A percentile compares a stretch with the other conserved stretches of the same genome.
These are phyloP conservation scores for Chernovozyma aurita DNA, from an alignment of 1,139 yeast species.

Conservation along the genomic window DNA sequence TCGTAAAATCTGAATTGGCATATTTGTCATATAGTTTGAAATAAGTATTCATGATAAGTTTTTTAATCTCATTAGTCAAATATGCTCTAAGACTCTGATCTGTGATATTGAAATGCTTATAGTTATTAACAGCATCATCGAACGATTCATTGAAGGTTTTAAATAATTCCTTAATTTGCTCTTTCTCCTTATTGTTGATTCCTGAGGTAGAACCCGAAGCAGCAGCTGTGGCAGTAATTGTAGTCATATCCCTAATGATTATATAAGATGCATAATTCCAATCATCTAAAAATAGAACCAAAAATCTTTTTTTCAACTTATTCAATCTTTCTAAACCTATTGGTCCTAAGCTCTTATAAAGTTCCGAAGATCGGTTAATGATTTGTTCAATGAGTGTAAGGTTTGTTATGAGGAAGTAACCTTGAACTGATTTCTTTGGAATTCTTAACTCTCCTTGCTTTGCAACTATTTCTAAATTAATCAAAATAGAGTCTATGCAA, in stretches of 20 bases:
- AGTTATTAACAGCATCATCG: constrained; percentile 64
- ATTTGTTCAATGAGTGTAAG: constrained; percentile 72
- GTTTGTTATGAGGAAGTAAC: constrained; percentile 70
- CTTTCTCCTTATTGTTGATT: constrained; percentile 57
- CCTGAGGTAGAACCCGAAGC: constrained; percentile 12
- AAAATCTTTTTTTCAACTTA: constrained; percentile 66
- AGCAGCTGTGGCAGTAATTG: constrained; percentile 39
- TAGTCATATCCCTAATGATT: constrained; percentile 66
- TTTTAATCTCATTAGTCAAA: constrained; percentile 60
- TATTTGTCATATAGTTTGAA: constrained; percentile 79
- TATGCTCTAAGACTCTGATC: constrained; percentile 62
- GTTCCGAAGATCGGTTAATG: constrained; percentile 52
- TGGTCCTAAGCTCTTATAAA: constrained; percentile 55
- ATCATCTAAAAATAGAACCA: constrained; percentile 72
- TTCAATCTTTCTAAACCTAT: constrained; percentile 64
- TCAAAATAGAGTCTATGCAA: constrained; percentile 66
- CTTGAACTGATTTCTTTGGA: constrained; percentile 49
- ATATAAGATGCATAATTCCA: constrained; percentile 80
- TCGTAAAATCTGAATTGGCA: constrained; percentile 65
- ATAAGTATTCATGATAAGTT: constrained; percentile 76
- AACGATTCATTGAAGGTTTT: constrained; percentile 76
- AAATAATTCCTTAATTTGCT: constrained; percentile 81
- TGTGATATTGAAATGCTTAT: constrained; percentile 60
- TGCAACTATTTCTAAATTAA: constrained; percentile 55
- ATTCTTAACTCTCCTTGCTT: constrained; percentile 19